Evolutionary conservation across 495 filamentous ascomycete genomes (phyloP), one percentile per base, ranked within the genome.

Genomic region (Penicillium nucicola): DNA sequence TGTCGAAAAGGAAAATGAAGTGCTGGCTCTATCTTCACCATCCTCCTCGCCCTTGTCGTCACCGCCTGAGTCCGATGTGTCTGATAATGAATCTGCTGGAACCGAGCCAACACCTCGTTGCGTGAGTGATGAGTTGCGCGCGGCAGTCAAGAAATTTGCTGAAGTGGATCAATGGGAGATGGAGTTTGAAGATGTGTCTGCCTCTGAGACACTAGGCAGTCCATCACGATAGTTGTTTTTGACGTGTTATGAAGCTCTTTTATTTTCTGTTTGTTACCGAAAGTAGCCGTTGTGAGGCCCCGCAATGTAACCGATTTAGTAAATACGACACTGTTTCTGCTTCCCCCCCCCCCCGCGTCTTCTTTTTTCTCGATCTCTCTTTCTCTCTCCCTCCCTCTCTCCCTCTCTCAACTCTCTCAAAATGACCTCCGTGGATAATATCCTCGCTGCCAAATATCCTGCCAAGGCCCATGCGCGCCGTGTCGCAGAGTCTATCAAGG

Each of bases 381-480:
- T n/a, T n/a, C n/a, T n/a, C n/a, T n/a, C n/a, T n/a, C n/a, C n/a
- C n/a, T n/a, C n/a, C n/a, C n/a, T n/a, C n/a, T n/a, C n/a, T n/a
- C n/a, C n/a, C n/a, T 50, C 14, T 41, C 9, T 17, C 22, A 7
- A 5, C n/a, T 17, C 14, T 19, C 19, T 18, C 57, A 54, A 35
- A 17, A 73, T 73, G 71, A 46, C 69, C 38, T 54, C 67, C 1
- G 49, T 70, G n/a, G 68, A 82, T 45, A 40, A 62, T 15, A 72
- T 84, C 30, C 65, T 85, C 14, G 62, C 75, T 53, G 85, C 83
- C 40, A 96, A 96, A 69, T 98, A 98, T 67, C 95, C 93, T n/a
- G 95, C 90, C 35, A 97, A 97, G 70, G 78, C 79, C 18, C 93
- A 98, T 69, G 88, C 87, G 34, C 78, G 82, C 55, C 83, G 83